Evolutionary conservation across 1,139 yeast genomes (phyloP).

Genomic region (Keqinozyma sinolaborantium): DNA sequence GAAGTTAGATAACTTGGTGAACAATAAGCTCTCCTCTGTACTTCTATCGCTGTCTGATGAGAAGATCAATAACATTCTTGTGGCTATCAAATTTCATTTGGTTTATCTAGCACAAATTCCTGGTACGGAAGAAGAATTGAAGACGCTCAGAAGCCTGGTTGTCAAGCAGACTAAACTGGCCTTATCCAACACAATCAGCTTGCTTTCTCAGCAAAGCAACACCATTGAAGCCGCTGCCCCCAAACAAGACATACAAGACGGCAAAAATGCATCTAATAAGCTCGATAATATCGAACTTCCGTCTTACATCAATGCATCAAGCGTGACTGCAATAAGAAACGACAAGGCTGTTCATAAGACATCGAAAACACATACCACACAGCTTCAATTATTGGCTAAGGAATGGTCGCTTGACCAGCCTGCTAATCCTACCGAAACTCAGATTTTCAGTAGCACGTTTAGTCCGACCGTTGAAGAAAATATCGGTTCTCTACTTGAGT

Average conservation of each 20-base stretch:
- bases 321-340: constrained; percentile 15
- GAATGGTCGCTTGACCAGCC: constrained; percentile 9
- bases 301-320: constrained; percentile 32
- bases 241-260: constrained; percentile 8
- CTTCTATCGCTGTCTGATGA: constrained; percentile 32
- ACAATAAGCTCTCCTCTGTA: constrained; percentile 18
- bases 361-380: constrained; percentile 13
- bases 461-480: constrained; percentile 13
- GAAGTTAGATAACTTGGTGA: constrained; percentile 24
- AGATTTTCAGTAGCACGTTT: constrained; percentile 11
- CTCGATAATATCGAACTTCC: constrained; percentile 40
- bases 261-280: constrained; percentile 15
- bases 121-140: constrained; percentile 5
- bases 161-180: constrained; percentile 3
- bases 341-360: constrained; percentile 1
- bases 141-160: constrained; percentile 1
- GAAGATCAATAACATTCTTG: constrained; percentile 22
- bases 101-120: constrained; percentile 13
- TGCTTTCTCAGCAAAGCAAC: constrained; percentile 1
- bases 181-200: constrained; percentile 3
- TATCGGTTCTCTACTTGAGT: constrained; percentile 11
- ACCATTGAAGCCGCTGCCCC: constrained; percentile 5
- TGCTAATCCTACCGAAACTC: constrained; percentile 1
- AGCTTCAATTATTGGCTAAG: constrained; percentile 16
- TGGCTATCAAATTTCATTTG: constrained; percentile 30